Percentiles rank a stretch among this genome's conserved stretches.
These are phyloP conservation scores for Schizosaccharomyces osmophilus DNA, from an alignment of 805 yeast species.

Conservation along the genomic window DNA sequence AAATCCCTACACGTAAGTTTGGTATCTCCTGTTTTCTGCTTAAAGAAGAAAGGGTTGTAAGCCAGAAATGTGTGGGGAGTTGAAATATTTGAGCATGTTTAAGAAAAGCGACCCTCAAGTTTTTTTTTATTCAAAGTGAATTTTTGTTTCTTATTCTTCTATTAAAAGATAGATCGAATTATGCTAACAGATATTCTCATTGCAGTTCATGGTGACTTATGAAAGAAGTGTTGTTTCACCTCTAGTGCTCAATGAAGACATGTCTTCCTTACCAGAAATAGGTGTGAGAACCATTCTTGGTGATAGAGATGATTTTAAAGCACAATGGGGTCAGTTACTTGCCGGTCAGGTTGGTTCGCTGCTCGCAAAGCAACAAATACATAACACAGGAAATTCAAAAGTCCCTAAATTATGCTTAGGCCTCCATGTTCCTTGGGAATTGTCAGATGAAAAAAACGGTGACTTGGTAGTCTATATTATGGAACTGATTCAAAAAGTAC, in stretches of 20 bases:
- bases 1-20: background rate
- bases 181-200: background rate
- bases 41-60: too few species aligned
- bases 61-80: too few species aligned
- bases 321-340: background rate
- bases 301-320: background rate
- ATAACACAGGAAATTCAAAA: background rate
- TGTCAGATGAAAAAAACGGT: background rate
- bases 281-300: background rate
- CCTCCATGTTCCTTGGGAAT: background rate
- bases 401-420: background rate
- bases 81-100: too few species aligned
- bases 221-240: background rate
- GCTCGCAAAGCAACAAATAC: background rate
- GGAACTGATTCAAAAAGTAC: background rate
- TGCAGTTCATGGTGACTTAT: background rate
- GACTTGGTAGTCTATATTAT: background rate
- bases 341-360: background rate
- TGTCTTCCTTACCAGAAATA: background rate
- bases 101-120: too few species aligned
- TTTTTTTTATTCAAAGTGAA: background rate
- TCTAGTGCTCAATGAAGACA: background rate
- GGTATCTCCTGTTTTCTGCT: background rate
- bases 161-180: background rate
- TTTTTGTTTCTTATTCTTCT: background rate